Evolutionary conservation across 192 early-diverging fungal species (phyloP).

Genomic region (Backusella liffmaniae): DNA sequence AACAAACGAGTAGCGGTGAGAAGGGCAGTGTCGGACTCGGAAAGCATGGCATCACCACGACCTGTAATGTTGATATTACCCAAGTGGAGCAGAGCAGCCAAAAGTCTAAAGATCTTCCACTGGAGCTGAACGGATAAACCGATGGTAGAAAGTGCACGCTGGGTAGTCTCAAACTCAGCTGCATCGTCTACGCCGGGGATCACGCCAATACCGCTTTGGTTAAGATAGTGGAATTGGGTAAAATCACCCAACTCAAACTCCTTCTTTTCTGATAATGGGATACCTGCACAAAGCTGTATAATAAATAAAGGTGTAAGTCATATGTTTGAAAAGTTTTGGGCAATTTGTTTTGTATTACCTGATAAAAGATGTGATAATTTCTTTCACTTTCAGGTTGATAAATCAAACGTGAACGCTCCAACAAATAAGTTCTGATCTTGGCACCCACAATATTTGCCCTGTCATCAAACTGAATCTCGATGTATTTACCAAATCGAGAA

Average conservation of each 20-base stretch:
- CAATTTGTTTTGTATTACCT: constrained; percentile 38
- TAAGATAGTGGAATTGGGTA: constrained; percentile 82
- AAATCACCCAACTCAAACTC: constrained; percentile 78
- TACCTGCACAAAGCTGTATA: constrained; percentile 78
- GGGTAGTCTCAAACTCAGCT: constrained; percentile 87
- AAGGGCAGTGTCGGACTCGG: constrained; percentile 77
- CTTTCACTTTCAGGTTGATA: constrained; percentile 92
- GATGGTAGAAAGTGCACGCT: constrained; percentile 79
- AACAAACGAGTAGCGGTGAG: constrained; percentile 68
- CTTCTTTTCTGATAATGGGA: constrained; percentile 78
- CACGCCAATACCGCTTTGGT: constrained; percentile 79
- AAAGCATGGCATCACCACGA: constrained; percentile 55
- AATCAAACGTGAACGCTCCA: constrained; percentile 94
- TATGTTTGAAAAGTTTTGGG: too few species aligned
- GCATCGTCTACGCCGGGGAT: constrained; percentile 91
- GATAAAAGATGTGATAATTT: constrained; percentile 99
- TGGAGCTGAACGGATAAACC: constrained; percentile 83
- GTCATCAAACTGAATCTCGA: constrained; percentile 93
- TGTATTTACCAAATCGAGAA: constrained; percentile 98
- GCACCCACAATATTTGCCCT: constrained; percentile 87
- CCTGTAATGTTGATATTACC: constrained; percentile 91
- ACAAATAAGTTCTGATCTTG: constrained; percentile 91
- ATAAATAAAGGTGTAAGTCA: not conserved
- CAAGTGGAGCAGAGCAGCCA: constrained; percentile 91
- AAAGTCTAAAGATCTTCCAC: constrained; percentile 86